A percentile compares a stretch with the other conserved stretches of the same genome.
Conservation (phyloP, 2,329 filamentous ascomycete genomes). For the Penicillium sp. region DNA sequence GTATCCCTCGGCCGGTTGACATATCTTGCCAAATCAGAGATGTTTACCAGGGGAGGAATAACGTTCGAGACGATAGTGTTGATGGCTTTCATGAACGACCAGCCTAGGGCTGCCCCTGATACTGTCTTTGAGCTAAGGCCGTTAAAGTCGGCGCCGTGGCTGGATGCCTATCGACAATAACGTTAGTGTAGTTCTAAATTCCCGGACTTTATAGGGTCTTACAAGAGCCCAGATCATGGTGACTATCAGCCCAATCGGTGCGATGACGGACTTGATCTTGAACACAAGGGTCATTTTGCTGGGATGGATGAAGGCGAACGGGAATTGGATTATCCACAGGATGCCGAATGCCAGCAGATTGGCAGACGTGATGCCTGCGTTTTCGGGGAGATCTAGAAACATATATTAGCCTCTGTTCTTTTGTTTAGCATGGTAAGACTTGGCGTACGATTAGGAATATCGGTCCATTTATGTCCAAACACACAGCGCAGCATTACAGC, state of each 20-base stretch:
- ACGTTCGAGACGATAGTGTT: conserved; percentile 10
- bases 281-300: conserved; percentile 10
- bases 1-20: conserved; percentile 6
- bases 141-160: conserved; percentile 10
- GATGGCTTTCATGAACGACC: conserved; percentile 10
- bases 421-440: not conserved
- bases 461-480: conserved; percentile 8
- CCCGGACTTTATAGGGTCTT: no score
- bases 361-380: conserved; percentile 6
- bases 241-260: conserved; percentile 5
- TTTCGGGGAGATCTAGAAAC: conserved; percentile 1
- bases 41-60: conserved; percentile 5
- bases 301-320: conserved; percentile 11
- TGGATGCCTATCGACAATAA: not conserved
- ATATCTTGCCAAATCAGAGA: conserved; percentile 7
- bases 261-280: conserved; percentile 6
- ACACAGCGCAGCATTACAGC: conserved; percentile 10
- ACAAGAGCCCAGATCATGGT: conserved; percentile 13
- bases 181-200: no score
- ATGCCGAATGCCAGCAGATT: conserved; percentile 6
- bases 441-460: conserved; percentile 6
- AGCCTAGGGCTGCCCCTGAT: conserved; percentile 1
- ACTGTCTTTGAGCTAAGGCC: conserved; percentile 2
- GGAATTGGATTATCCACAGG: conserved; percentile 10
- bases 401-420: not conserved